Evolutionary conservation across 176 grass and related monocot genomes (phyloP), one percentile per base, ranked within the genome.

Genomic region (Pontederia paniculata): DNA sequence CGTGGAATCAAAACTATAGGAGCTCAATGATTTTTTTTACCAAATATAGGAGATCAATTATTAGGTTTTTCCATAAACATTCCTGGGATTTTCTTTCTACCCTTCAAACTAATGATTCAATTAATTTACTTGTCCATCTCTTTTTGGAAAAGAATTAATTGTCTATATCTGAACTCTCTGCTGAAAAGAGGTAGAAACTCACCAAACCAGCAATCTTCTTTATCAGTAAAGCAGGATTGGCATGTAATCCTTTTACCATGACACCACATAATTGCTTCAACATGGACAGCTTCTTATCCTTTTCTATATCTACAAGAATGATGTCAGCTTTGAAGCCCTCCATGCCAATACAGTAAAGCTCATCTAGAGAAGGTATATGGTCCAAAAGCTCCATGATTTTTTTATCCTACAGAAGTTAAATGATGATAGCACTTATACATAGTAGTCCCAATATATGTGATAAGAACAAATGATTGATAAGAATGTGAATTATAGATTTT

Each of bases 141-240:
- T 6, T 37, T 37, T 37, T 37, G 7, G 58, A 66, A 50, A 6
- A 70, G 18, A 83, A 16, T 54, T 48, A 42, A 43, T 47, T 51
- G 52, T 12, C 3, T 9, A 57, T 1, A 12, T 52, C 60, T 18
- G 22, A 72, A 22, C 71, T 62, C 52, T 21, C 22, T 60, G 18
- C 3, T 9, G 12, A 25, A 73, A 55, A 62, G 48, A 56, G 61
- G 54, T 68, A 67, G 52, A 47, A 75, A 88, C 83, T 75, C 84
- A 98, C 93, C 93, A 98, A 82, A 71, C 87, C 78, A 52, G 93
- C 93, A 69, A 98, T 98, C 52, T 98, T 98, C 77, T 98, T 98
- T 64, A 98, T 98, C 61, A 91, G 70, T 69, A 84, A 74, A 72
- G 83, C 83, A 61, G 93, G 80, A 73, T 83, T 98, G 69, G 73